Base-by-base conservation (phyloP, 108 stramenopile species). In the Cyclostephanos tholiformis region DNA sequence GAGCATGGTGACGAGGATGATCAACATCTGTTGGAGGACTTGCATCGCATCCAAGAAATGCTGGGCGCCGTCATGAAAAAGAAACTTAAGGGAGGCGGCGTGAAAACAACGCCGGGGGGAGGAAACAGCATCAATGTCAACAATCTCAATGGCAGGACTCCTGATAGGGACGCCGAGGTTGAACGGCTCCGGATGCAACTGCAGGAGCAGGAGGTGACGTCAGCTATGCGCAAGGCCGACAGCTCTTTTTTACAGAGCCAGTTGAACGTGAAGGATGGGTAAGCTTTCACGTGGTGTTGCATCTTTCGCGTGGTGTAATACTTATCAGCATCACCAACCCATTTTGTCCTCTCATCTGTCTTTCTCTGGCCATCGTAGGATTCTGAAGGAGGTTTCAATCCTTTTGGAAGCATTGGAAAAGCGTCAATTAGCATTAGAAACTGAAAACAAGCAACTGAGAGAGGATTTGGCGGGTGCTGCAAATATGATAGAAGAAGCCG, bases 41-140 rank as follows among this genome's bases (percentile, higher is more conserved):
- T 93, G 27, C 79, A 80, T 49, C 76, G 94, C 23, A 89, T 95
- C 46, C 94, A 91, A 63, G 86, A 87, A 14, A 72, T 95, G 51
- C 75, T 95, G 29, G 94, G 89, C 53, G 74, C 73, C 20, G 89
- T 92, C 12, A 68, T 95, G 72, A 77, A 90, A 57, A 91, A 86
- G 68, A 72, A 84, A 57, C 82, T 82, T 25, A 60, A 75, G 1
- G 74, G 72, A 10, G 65, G 38, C 26, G 48, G 39, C 52, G 17
- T 59, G 22, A 56, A 41, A 25, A 26, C 16, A 0, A 57, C 39
- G 4, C 35, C 43, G 0, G 65, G 39, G 5, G 67, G 23, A 0
- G 20, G 63, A 36, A 2, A 9, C 25, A 3, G 14, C 16, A 17
- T 8, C 5, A 5, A 58, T 12, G 16, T 3, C 27, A 58, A 29